Base-by-base conservation (phyloP, 345 rosid genomes). In the Citrus trifoliata region DNA sequence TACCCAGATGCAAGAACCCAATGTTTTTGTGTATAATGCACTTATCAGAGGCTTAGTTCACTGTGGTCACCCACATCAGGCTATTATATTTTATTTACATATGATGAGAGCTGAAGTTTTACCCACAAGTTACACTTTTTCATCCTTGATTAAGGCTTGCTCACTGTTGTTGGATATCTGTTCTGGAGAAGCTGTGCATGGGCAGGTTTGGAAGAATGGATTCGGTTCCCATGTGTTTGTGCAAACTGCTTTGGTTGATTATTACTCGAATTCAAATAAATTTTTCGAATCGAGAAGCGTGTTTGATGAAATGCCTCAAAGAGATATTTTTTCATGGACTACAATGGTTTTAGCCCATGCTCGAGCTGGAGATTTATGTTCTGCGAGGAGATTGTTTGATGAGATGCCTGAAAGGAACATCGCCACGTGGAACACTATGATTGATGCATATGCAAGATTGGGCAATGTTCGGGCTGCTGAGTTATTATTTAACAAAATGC, bases 261-360 rank as follows among this genome's bases (percentile, higher is more conserved):
- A 93, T 66, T 94, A 94, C 28, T 88, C 93, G 5, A 75, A 2
- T 59, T 70, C 79, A 13, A 83, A 86, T 21, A 83, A 79, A 75
- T 70, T 85, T 55, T 62, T 4, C 12, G 89, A 91, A 60, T 87
- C 96, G 3, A 75, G 73, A 67, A 87, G 73, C 78, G 91, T 93
- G 90, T 94, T 93, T 22, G 92, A 90, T 83, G 96, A 90, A 85
- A 92, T 90, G 93, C 89, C 90, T 70, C 80, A 86, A 22, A 89
- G 92, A 88, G 94, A 92, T 87, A 82, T 10, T 66, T 51, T 87
- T 73, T 71, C 93, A 48, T 90, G 93, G 94, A 86, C 89, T 21
- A 78, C 93, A 0, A 90, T 92, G 90, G 76, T 92, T 69, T 86
- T 88, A 25, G 86, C 85, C 80, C 81, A 85, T 76, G 75, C 74